Base-by-base conservation (phyloP, 1,284 basidiomycete genomes). In the Puccinia novopanici region DNA sequence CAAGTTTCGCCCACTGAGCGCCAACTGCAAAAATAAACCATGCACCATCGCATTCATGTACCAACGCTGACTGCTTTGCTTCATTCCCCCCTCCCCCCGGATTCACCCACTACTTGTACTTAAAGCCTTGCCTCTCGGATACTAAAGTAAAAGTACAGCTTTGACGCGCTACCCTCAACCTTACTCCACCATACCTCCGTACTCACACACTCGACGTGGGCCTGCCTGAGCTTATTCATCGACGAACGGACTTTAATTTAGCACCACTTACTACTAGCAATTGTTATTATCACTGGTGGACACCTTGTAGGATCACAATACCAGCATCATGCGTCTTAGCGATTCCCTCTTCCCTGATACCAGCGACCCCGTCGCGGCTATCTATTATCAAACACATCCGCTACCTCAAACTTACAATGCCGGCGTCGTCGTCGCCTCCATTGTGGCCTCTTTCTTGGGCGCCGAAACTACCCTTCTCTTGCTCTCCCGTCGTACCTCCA, bases 401-500 rank as follows among this genome's bases (percentile, higher is more conserved):
- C 40, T 77, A 0, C 75, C 75, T 17, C 65, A 68, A 19, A 68
- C 63, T 34, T 68, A 55, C 65, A 77, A 77, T 68, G 34, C 75
- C 30, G 61, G 75, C 5, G 52, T 77, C 6, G 55, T 77, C n/a
- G 40, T 77, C 13, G 75, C 75, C 9, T 77, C 75, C 8, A 68
- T 77, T 48, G 50, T 77, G 9, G 75, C 67, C 0, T 77, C 75
- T 9, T 55, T 68, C 52, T 57, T 77, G 37, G 75, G 75, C 8
- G 75, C 75, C 34, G 75, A 67, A 55, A 77, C 75, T 54, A 77
- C 75, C 19, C 63, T 77, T 37, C 65, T 77, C n/a, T 57, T 77
- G 24, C 75, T 77, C 48, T 67, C 63, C 12, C 61, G 75, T 24
- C 75, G 75, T 9, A 77, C 75, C 8, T 59, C 75, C 15, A 77